Base-by-base conservation (phyloP, 1,139 yeast genomes). In the Ashbya aceris region DNA sequence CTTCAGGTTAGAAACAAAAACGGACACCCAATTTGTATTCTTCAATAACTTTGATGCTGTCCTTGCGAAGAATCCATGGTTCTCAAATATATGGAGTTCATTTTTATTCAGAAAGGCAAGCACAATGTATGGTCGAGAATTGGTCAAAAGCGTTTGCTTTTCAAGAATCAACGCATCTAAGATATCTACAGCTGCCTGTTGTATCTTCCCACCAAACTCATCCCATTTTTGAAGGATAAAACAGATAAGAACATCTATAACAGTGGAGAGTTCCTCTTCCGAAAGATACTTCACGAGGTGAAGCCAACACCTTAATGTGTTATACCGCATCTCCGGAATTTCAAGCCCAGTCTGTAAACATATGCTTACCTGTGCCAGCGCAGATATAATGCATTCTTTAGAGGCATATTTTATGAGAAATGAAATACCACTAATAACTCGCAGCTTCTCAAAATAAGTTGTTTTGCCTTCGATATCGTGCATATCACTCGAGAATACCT, bases 351-450 rank as follows among this genome's bases (percentile, higher is more conserved):
- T 78, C 55, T 87, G 96, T 13, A 93, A 65, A 52, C 95, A 83
- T 1, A 95, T 83, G 45, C 87, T 81, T 4, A 93, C 74, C 57
- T 91, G 98, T 0, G 96, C 95, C 30, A 89, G 66, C 0, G 94
- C 91, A 4, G 86, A 74, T 2, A 83, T 76, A 12, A 85, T 76
- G 1, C 81, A 73, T 3, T 70, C 60, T 4, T 79, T 77, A 27
- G 83, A 70, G n/a, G 78, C 70, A 42, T 54, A 48, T 40, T 71
- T 69, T 14, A 85, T 76, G 32, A 89, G 64, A 49, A 81, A 77
- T 36, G 79, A 76, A 32, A 91, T 73, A 0, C 95, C 96, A 41
- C 76, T 68, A 7, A 91, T 70, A 1, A 94, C 83, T 36, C 78
- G 73, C 1, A 80, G 65, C 55, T 85, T 85, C 44, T 84, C 89